Evolutionary conservation across 768 basidiomycete species (phyloP), one percentile per base, ranked within the genome.

Genomic region (Rubroboletus pulcherrimus): DNA sequence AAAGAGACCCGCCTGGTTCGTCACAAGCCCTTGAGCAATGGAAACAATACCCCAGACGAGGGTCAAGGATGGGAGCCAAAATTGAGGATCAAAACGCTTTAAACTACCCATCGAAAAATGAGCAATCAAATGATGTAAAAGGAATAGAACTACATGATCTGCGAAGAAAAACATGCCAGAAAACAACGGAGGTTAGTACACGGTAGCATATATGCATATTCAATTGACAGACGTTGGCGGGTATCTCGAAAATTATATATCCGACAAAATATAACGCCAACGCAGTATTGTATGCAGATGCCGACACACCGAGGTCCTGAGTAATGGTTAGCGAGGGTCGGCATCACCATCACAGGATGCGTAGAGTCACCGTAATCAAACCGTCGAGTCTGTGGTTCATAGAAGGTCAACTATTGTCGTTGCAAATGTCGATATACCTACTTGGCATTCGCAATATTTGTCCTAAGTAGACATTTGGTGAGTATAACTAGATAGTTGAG

Each of bases 51-150:
- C 84, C 85, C 84, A 85, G 1, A 72, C 55, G 7, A 86, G 67
- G 11, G 82, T 85, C n/a, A 86, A 67, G 3, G 77, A 75, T 4
- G 84, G 83, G 1, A 86, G 71, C 85, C 84, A 85, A 19, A 81
- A 38, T 63, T 75, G 78, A n/a, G 83, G 85, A 55, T 83, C 68
- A 50, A 83, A 81, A 12, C 78, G 77, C 63, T 85, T 86, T 55
- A 86, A 68, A 46, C 81, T 82, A 35, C 40, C 33, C 50, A 56
- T 35, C 55, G 11, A n/a, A 29, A 38, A 21, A 30, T 55, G 44
- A 56, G 51, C 56, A 41, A 50, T 24, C 8, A 24, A 11, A 30
- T 6, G 14, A 21, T 34, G 17, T 31, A n/a, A 31, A 19, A 37
- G 37, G 15, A 43, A 37, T 15, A 10, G 26, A 67, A 75, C 60